phyloP scores from a whole-genome alignment of 2,329 filamentous ascomycete genomes.

The Trichoderma semiorbis region DNA sequence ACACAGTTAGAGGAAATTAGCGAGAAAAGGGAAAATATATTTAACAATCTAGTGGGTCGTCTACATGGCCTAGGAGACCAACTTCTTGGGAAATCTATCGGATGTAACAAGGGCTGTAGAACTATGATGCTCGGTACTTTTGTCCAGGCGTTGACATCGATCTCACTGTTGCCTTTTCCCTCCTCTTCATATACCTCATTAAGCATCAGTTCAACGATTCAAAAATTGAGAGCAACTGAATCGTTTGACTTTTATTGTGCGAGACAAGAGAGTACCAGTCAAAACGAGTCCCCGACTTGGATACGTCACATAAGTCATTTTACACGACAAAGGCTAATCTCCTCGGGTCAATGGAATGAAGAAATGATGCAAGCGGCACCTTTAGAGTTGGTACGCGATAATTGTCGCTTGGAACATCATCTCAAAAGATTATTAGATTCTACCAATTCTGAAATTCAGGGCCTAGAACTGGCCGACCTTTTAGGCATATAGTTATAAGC shows the following conservation, averaged over 20 bases:
- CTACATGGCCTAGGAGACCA: neutral
- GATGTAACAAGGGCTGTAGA: neutral
- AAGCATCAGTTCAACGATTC: neutral
- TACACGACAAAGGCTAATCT: no score
- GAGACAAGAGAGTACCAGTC: neutral
- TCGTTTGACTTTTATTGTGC: neutral
- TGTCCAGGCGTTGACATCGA: neutral
- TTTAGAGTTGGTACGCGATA: neutral
- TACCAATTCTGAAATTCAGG: neutral
- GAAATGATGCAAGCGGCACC: no score
- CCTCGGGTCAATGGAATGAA: neutral
- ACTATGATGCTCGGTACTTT: neutral
- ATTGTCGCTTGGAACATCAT: neutral
- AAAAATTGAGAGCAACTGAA: neutral
- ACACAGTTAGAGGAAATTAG: neutral
- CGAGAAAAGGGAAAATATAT: neutral
- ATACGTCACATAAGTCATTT: no score
- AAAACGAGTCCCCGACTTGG: neutral
- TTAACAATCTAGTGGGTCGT: rapidly evolving
- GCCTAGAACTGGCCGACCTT: neutral
- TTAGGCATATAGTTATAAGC: neutral
- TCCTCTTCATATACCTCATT: neutral
- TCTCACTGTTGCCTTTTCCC: neutral
- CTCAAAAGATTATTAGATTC: neutral
- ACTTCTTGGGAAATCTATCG: rapidly evolving